These are phyloP conservation scores for Penicillium sp. DNA, from an alignment of 2,329 filamentous ascomycete genomes.

Conservation along the genomic window DNA sequence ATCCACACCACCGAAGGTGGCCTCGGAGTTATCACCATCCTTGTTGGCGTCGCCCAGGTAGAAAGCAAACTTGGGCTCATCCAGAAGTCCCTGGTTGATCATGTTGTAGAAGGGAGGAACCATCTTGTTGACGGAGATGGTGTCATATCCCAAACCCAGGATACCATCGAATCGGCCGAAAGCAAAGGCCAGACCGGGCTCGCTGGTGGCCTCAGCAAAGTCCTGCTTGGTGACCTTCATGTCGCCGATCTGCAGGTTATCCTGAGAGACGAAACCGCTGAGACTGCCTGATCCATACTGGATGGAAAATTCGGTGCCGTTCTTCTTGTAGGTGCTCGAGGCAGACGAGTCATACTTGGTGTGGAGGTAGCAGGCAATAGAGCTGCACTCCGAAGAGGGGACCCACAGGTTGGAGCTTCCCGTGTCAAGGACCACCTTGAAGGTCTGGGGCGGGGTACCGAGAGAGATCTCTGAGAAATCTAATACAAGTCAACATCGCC, in stretches of 20 bases:
- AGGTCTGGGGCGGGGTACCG: conserved; percentile 85
- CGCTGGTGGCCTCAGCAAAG: conserved; percentile 93
- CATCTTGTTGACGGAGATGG: conserved; percentile 94
- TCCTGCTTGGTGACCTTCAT: conserved; percentile 83
- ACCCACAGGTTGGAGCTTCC: conserved; percentile 99
- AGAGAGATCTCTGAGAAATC: conserved; percentile 97
- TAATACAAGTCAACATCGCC: conserved; percentile 37
- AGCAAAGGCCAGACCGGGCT: conserved; percentile 95
- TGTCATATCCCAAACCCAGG: conserved; percentile 88
- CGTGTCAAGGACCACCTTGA: conserved; percentile 98
- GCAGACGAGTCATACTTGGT: conserved; percentile 89
- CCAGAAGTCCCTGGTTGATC: conserved; percentile 82
- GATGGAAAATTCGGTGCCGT: conserved; percentile 89
- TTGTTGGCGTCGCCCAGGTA: conserved; percentile 78
- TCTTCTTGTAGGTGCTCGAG: conserved; percentile 90
- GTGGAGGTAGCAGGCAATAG: conserved; percentile 98
- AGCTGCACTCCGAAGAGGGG: conserved; percentile 82
- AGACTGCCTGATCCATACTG: conserved; percentile 92
- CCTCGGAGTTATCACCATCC: conserved; percentile 75
- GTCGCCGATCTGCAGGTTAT: conserved; percentile 83
- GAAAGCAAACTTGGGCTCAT: conserved; percentile 93
- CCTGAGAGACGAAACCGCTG: conserved; percentile 89
- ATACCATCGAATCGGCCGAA: conserved; percentile 98
- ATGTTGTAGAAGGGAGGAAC: conserved; percentile 96
- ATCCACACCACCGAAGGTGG: conserved; percentile 85